Base-by-base conservation (phyloP, 1,284 basidiomycete species). In the Cryptococcus floricola region DNA sequence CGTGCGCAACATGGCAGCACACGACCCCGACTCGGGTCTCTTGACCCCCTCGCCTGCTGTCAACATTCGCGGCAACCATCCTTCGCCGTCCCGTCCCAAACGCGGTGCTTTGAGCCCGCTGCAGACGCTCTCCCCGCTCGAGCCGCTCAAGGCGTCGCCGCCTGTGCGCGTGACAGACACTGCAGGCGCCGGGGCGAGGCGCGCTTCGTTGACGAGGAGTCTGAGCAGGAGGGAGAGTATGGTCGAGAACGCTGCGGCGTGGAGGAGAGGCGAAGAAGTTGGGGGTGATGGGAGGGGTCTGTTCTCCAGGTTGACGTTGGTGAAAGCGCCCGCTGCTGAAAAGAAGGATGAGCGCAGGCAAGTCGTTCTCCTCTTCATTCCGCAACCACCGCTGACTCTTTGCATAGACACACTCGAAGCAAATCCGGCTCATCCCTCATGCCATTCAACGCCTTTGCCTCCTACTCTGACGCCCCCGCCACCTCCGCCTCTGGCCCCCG, bases 21-120 rank as follows among this genome's bases (percentile, higher is more conserved):
- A 50, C 46, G 48, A 51, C 88, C 87, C 85, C 23, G 50, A 44
- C 85, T 56, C 86, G 77, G 50, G 77, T 1, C 48, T 52, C 16
- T 84, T 37, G 39, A 89, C 73, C 28, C 87, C 86, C 60, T 90
- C 67, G 28, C 37, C 23, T 23, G 31, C 31, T 34, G 10, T 31
- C 52, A 25, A 16, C 27, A 28, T 46, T n/a, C 45, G 19, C 45
- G 16, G 27, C 25, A n/a, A 47, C 89, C 88, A 0, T 13, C 45
- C 25, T 81, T 85, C 84, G 28, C 83, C 84, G 47, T 61, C 62
- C 13, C 65, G 64, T 12, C 59, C 54, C 13, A 54, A 58, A 14
- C 54, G 71, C 27, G 68, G 62, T n/a, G 76, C 74, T 0, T 56
- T 77, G 9, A 73, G 70, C 2, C 73, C 76, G 0, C 61, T 77